A percentile compares a stretch with the other conserved stretches of the same genome.
Conservation (phyloP, 2,329 filamentous ascomycete genomes). For the Beauveria sp. region DNA sequence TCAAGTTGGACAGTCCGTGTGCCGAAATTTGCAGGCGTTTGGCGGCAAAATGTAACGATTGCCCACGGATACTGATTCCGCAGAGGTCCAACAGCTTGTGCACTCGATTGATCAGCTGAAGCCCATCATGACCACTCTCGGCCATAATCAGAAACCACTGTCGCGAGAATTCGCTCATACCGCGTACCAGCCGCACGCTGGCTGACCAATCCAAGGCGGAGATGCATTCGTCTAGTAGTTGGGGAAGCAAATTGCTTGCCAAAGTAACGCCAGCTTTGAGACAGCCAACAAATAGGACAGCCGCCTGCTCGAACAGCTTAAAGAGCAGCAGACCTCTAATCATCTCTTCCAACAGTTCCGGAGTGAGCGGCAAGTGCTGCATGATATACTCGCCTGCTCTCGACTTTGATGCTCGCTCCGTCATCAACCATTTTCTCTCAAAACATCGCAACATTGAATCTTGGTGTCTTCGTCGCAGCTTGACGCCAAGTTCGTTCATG, state of each 20-base stretch:
- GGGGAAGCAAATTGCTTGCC: slow-evolving; percentile 22
- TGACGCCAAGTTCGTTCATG: slow-evolving; percentile 31
- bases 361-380: slow-evolving; percentile 31
- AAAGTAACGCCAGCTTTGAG: slow-evolving; percentile 28
- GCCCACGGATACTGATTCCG: slow-evolving; percentile 18
- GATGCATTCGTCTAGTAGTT: slow-evolving; percentile 35
- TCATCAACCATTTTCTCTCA: slow-evolving; percentile 19
- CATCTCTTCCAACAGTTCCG: slow-evolving; percentile 35
- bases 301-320: slow-evolving; percentile 36
- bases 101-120: slow-evolving; percentile 24
- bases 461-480: slow-evolving; percentile 27
- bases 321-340: slow-evolving; percentile 42
- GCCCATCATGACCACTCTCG: slow-evolving; percentile 15
- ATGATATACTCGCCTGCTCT: slow-evolving; percentile 29
- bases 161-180: slow-evolving; percentile 19
- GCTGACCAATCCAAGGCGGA: slow-evolving; percentile 32
- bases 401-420: slow-evolving; percentile 17
- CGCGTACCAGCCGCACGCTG: slow-evolving; percentile 23
- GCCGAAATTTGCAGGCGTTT: slow-evolving; percentile 20
- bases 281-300: slow-evolving; percentile 31
- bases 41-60: neutral
- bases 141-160: slow-evolving; percentile 21
- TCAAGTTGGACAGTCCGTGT: slow-evolving; percentile 11
- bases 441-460: slow-evolving; percentile 16
- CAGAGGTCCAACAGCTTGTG: slow-evolving; percentile 30